phyloP scores from a whole-genome alignment of 176 grass and related monocot genomes.

The Eragrostis nindensis region DNA sequence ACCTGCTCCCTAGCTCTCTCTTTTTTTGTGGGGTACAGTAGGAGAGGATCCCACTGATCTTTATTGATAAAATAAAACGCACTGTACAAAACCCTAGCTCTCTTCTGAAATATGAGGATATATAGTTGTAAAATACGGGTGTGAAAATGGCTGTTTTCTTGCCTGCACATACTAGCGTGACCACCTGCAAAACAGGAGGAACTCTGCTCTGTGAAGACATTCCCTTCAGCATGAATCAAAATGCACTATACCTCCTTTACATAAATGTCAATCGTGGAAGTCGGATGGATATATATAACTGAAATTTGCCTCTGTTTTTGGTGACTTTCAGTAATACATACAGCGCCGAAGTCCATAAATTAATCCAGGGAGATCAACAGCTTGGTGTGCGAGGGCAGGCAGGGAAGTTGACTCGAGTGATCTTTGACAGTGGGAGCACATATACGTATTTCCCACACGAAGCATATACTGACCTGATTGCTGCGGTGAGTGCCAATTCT shows the following conservation, averaged over 20 bases:
- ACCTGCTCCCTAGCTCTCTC: background rate
- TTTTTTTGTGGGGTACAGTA: no score
- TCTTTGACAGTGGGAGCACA: conserved; percentile 82
- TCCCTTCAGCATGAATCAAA: background rate
- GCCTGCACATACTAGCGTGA: background rate
- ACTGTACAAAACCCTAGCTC: no score
- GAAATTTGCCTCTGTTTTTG: conserved; percentile 3
- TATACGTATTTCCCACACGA: conserved; percentile 82
- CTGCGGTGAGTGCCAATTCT: conserved; percentile 58
- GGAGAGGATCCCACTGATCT: no score
- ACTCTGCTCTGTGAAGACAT: conserved; percentile 1
- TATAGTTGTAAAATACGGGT: background rate
- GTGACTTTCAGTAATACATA: conserved; percentile 58
- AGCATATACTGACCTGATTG: conserved; percentile 54
- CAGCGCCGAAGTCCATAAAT: conserved; percentile 50
- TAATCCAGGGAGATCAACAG: conserved; percentile 63
- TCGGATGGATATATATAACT: background rate
- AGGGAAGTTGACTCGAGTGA: conserved; percentile 60
- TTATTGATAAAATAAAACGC: no score
- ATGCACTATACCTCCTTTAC: background rate
- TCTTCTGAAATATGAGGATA: background rate
- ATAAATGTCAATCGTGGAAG: background rate
- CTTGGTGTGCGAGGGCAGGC: conserved; percentile 36
- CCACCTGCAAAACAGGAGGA: background rate
- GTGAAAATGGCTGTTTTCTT: background rate